Conservation (phyloP, 305 asterid species). For the Ilex paraguariensis region DNA sequence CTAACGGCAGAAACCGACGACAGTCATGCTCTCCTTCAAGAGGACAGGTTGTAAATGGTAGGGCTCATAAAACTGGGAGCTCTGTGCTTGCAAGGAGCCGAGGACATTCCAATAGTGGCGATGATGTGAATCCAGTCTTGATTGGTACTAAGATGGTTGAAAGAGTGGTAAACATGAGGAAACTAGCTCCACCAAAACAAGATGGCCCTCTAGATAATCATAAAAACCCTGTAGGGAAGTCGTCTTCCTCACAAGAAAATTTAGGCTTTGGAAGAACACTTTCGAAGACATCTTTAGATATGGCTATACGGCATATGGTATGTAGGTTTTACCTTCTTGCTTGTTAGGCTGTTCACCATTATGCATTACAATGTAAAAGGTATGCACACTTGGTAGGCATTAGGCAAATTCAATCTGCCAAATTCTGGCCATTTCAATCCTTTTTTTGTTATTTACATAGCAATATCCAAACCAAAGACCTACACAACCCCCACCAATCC, state of each 20-base stretch:
- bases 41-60: constrained; percentile 21
- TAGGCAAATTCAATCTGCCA: background rate
- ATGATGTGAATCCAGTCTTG: constrained; percentile 20
- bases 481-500: too few relatives aligned
- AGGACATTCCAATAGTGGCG: constrained; percentile 6
- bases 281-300: constrained; percentile 75
- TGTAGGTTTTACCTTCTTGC: constrained; percentile 6
- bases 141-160: constrained; percentile 20
- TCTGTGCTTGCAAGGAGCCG: constrained; percentile 23
- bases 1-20: constrained; percentile 36
- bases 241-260: constrained; percentile 22
- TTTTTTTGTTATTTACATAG: too few relatives aligned
- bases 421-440: background rate
- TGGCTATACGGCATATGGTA: constrained; percentile 96
- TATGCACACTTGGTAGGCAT: too few relatives aligned
- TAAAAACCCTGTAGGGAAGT: background rate
- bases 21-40: constrained; percentile 56
- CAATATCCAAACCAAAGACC: too few relatives aligned
- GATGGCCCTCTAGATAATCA: background rate
- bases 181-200: constrained; percentile 17
- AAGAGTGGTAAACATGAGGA: constrained; percentile 23
- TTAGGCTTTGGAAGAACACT: constrained; percentile 77
- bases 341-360: background rate
- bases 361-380: background rate
- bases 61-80: constrained; percentile 23